These are phyloP conservation scores for Spathaspora passalidarum DNA, from an alignment of 805 yeast species.

Conservation along the genomic window DNA sequence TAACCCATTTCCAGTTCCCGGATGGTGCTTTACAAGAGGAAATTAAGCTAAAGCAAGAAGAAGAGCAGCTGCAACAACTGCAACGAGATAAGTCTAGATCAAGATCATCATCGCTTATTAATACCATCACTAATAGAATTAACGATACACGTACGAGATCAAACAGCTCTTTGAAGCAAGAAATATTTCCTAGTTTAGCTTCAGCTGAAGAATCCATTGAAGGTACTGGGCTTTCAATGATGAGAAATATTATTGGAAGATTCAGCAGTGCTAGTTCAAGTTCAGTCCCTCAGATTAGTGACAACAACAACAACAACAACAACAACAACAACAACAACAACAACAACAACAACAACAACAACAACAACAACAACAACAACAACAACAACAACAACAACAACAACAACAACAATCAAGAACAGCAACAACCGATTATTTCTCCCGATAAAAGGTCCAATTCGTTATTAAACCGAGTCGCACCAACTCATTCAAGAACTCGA, in stretches of 20 bases:
- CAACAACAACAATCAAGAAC: no score
- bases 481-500: conserved; percentile 34
- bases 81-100: conserved; percentile 19
- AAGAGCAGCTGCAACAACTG: conserved; percentile 4
- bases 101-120: conserved; percentile 37
- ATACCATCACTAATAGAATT: conserved; percentile 28
- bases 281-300: conserved; percentile 12
- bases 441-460: conserved; percentile 12
- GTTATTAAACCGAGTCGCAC: conserved; percentile 30
- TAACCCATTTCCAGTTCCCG: conserved; percentile 27
- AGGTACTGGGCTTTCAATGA: conserved; percentile 24
- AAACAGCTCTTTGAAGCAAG: conserved; percentile 29
- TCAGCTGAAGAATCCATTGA: conserved; percentile 14
- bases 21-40: conserved; percentile 19
- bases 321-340: no score
- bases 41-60: conserved; percentile 10
- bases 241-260: conserved; percentile 35
- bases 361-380: neutral
- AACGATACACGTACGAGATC: conserved; percentile 35
- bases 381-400: conserved; percentile 1
- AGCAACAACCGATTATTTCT: neutral
- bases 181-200: conserved; percentile 24
- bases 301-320: neutral
- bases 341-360: neutral
- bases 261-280: conserved; percentile 30